A percentile compares a stretch with the other conserved stretches of the same genome.
Conservation (phyloP, 192 early-diverging fungal species). For the Linnemannia zychae region DNA sequence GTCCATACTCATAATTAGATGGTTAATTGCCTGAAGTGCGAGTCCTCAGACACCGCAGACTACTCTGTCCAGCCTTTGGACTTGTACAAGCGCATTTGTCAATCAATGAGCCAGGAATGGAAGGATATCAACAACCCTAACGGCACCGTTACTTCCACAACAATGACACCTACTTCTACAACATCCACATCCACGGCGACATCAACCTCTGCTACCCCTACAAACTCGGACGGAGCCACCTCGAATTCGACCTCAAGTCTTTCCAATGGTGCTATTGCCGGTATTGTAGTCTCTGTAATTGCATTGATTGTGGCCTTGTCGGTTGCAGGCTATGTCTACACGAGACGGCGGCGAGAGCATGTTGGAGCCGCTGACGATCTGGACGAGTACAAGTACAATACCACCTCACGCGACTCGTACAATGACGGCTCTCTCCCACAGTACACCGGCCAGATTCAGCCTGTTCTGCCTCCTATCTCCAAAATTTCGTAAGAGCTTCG, state of each 20-base stretch:
- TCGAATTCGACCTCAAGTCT: background rate
- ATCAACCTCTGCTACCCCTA: background rate
- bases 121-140: constrained; percentile 28
- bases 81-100: constrained; percentile 27
- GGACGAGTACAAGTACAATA: constrained; percentile 40
- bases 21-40: constrained; percentile 21
- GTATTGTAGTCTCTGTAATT: constrained; percentile 44
- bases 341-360: constrained; percentile 27
- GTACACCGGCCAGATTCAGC: constrained; percentile 46
- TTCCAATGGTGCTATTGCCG: constrained; percentile 40
- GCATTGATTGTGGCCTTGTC: constrained; percentile 43
- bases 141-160: constrained; percentile 10
- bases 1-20: constrained; percentile 8
- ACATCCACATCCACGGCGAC: constrained; percentile 11
- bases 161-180: constrained; percentile 13
- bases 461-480: constrained; percentile 37
- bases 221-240: background rate
- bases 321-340: constrained; percentile 44
- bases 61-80: constrained; percentile 22
- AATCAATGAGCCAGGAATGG: constrained; percentile 31
- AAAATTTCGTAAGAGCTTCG: constrained; percentile 36
- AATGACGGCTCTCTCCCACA: constrained; percentile 39
- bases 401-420: constrained; percentile 29
- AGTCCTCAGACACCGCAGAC: constrained; percentile 22
- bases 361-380: background rate